Evolutionary conservation across 2,329 filamentous ascomycete species (phyloP).

Genomic region (Neofusicoccum ribis): DNA sequence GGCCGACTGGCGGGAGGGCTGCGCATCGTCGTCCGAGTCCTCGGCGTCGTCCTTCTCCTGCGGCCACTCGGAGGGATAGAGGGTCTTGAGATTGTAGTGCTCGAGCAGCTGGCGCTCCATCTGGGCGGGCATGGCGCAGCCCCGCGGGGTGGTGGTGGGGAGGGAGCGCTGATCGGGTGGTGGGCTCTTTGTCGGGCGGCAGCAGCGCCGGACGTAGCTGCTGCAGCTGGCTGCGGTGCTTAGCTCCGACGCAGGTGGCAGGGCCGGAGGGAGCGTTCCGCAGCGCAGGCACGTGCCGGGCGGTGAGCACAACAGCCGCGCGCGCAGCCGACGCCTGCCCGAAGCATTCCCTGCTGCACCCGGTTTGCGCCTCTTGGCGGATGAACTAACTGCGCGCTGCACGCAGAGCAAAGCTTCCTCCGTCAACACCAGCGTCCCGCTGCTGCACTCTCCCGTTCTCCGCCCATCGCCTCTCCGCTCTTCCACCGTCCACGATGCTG

Average conservation of each 20-base stretch:
- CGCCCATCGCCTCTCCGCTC: conserved; percentile 13
- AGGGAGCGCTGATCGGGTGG: conserved; percentile 26
- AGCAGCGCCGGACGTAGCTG: background rate
- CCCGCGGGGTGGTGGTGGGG: conserved; percentile 45
- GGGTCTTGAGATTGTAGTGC: conserved; percentile 81
- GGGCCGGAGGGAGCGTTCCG: background rate
- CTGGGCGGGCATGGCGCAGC: conserved; percentile 1
- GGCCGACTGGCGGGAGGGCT: conserved; percentile 21
- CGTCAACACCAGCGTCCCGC: conserved; percentile 16
- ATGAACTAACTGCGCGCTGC: conserved; percentile 16
- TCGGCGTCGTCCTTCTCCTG: conserved; percentile 71
- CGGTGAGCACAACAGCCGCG: conserved; percentile 5
- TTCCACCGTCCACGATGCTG: conserved; percentile 66
- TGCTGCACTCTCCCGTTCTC: background rate
- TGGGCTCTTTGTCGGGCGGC: conserved; percentile 10
- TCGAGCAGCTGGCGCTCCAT: conserved; percentile 74
- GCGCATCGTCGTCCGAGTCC: conserved; percentile 46
- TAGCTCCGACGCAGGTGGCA: conserved; percentile 2
- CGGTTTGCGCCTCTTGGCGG: conserved; percentile 12
- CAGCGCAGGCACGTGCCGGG: background rate
- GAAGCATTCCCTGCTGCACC: conserved; percentile 15
- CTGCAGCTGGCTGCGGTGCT: background rate
- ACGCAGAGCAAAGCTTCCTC: conserved; percentile 17
- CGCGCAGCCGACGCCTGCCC: conserved; percentile 3
- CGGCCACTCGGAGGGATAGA: conserved; percentile 85